These are phyloP conservation scores for Globisporangium mamillatum DNA, from an alignment of 352 stramenopile species.

Conservation along the genomic window DNA sequence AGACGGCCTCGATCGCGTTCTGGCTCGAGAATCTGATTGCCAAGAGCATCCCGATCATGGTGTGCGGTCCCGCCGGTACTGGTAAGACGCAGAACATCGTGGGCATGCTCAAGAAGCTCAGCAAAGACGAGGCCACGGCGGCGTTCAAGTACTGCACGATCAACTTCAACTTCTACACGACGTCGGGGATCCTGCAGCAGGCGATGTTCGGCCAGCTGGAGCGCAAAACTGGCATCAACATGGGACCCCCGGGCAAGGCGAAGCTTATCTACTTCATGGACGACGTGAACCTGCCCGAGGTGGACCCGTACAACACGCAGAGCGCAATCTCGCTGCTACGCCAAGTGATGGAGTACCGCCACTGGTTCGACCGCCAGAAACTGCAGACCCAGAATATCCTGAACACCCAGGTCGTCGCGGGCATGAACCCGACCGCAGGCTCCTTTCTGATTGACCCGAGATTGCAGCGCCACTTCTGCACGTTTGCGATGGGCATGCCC, in stretches of 20 bases:
- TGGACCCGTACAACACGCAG: conserved; percentile 96
- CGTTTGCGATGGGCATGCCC: conserved; percentile 94
- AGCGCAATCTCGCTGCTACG: conserved; percentile 92
- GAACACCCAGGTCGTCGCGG: conserved; percentile 93
- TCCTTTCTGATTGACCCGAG: conserved; percentile 94
- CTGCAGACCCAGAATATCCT: conserved; percentile 93
- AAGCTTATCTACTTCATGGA: conserved; percentile 97
- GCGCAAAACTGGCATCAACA: conserved; percentile 94
- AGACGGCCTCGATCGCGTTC: conserved; percentile 94
- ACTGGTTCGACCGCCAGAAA: conserved; percentile 93
- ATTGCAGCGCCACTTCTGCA: conserved; percentile 95
- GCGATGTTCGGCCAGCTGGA: conserved; percentile 93
- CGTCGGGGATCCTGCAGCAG: conserved; percentile 89
- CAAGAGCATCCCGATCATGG: conserved; percentile 91
- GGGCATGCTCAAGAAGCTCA: conserved; percentile 92
- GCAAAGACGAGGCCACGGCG: conserved; percentile 76
- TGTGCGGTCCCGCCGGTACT: conserved; percentile 92
- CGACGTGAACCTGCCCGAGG: conserved; percentile 95
- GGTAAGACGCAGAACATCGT: conserved; percentile 96
- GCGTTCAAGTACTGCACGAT: conserved; percentile 91
- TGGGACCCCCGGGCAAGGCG: conserved; percentile 91
- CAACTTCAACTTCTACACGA: conserved; percentile 99
- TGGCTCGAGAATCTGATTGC: conserved; percentile 94
- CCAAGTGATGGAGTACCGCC: conserved; percentile 96
- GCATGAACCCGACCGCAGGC: conserved; percentile 95